Evolutionary conservation across 2,329 filamentous ascomycete species (phyloP).

Genomic region (Cercospora beticola): DNA sequence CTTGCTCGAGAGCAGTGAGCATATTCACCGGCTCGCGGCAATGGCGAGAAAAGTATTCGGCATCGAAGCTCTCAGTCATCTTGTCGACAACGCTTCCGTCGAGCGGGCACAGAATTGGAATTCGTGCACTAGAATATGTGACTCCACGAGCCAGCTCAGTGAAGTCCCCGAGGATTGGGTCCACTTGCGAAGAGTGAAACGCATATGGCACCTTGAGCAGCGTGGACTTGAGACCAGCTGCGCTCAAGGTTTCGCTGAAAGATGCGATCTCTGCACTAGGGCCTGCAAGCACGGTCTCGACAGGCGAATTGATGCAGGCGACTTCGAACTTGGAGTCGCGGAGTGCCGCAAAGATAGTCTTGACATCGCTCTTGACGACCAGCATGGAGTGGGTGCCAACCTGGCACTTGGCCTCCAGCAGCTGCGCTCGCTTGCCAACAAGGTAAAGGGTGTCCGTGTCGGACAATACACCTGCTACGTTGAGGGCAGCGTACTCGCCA

Average conservation of each 20-base stretch:
- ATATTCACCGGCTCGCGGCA: conserved; percentile 48
- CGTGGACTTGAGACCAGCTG: conserved; percentile 12
- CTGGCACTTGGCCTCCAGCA: conserved; percentile 33
- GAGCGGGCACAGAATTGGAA: conserved; percentile 37
- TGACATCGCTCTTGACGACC: conserved; percentile 16
- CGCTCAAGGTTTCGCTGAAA: conserved; percentile 13
- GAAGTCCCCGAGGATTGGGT: conserved; percentile 32
- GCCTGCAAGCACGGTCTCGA: conserved; percentile 30
- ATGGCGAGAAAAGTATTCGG: conserved; percentile 27
- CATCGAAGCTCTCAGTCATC: conserved; percentile 19
- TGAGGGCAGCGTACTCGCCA: conserved; percentile 19
- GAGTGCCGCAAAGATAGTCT: not conserved
- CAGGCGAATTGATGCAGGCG: conserved; percentile 31
- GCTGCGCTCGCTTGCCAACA: conserved; percentile 37
- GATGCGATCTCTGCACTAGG: conserved; percentile 16
- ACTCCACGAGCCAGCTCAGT: conserved; percentile 20
- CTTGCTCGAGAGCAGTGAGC: conserved; percentile 23
- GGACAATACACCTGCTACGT: conserved; percentile 18
- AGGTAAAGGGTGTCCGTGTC: conserved; percentile 35
- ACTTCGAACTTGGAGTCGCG: conserved; percentile 9
- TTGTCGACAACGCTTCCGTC: conserved; percentile 32
- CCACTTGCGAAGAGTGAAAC: conserved; percentile 37
- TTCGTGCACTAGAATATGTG: conserved; percentile 20
- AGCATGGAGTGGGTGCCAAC: conserved; percentile 32
- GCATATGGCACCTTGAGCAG: conserved; percentile 32